Percentiles rank a stretch among this genome's conserved stretches.
Conservation (phyloP, 305 asterid genomes). For the Ilex paraguariensis region DNA sequence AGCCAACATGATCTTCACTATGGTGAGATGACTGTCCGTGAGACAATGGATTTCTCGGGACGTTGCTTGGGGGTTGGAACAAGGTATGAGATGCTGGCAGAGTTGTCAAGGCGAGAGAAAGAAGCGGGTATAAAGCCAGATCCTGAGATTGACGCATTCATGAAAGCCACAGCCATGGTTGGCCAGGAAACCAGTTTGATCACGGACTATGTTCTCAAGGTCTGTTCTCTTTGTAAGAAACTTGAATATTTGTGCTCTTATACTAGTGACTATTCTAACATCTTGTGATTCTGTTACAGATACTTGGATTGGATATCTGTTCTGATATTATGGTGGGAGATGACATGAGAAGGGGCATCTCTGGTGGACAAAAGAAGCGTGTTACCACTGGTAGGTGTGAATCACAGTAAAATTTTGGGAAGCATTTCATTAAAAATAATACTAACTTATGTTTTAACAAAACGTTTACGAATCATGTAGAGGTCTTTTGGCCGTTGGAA, state of each 20-base stretch:
- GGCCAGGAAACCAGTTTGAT: background rate
- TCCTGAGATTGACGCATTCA: background rate
- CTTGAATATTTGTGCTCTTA: too few relatives aligned
- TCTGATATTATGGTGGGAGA: constrained; percentile 60
- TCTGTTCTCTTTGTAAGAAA: background rate
- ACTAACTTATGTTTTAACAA: too few relatives aligned
- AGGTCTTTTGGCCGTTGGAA: too few relatives aligned
- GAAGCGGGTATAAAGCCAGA: background rate
- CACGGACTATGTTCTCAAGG: background rate
- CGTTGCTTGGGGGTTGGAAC: background rate
- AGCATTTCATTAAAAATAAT: too few relatives aligned
- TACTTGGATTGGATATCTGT: constrained; percentile 58
- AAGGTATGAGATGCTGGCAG: background rate
- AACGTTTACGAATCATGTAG: too few relatives aligned
- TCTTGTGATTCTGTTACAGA: constrained; percentile 20
- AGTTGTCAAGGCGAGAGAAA: background rate
- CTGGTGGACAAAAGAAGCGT: constrained; percentile 54
- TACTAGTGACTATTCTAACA: too few relatives aligned
- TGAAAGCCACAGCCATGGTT: background rate
- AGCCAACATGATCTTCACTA: background rate
- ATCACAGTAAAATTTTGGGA: background rate
- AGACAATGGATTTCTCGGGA: background rate
- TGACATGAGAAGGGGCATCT: constrained; percentile 59
- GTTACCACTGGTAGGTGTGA: constrained; percentile 41
- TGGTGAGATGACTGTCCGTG: background rate